phyloP scores from a whole-genome alignment of 2,329 filamentous ascomycete genomes.

The Clonostachys rosea region DNA sequence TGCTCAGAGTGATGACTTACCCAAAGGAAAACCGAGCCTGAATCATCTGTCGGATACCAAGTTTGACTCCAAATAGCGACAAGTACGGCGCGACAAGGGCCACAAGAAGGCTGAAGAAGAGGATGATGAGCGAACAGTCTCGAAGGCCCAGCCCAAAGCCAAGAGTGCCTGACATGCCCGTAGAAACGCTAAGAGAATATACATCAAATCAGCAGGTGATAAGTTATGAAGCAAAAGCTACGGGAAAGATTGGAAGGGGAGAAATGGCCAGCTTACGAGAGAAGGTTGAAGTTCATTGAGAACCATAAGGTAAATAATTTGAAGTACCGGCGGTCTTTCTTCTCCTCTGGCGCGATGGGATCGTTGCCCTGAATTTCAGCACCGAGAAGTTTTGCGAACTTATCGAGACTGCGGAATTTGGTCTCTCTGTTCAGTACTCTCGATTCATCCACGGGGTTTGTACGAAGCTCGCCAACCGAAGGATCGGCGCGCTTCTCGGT shows the following conservation, averaged over 20 bases:
- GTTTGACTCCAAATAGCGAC: constrained; percentile 53
- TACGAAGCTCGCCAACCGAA: no score
- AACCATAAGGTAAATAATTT: constrained; percentile 44
- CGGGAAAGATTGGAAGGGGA: no score
- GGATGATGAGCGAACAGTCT: constrained; percentile 51
- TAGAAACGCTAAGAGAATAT: constrained; percentile 42
- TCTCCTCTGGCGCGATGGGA: constrained; percentile 33
- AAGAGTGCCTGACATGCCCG: constrained; percentile 57
- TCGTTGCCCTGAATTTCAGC: constrained; percentile 38
- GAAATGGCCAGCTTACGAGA: constrained; percentile 22
- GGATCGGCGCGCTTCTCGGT: no score
- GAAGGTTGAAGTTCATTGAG: constrained; percentile 41
- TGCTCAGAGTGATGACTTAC: constrained; percentile 27
- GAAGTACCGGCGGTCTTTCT: constrained; percentile 30
- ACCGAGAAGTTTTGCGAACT: not conserved
- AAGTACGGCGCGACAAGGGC: constrained; percentile 51
- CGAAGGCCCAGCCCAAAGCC: constrained; percentile 49
- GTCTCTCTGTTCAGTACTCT: no score
- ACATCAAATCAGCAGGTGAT: no score
- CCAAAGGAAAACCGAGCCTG: constrained; percentile 61
- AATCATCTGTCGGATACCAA: constrained; percentile 63
- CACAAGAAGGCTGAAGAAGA: constrained; percentile 59
- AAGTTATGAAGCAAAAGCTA: no score
- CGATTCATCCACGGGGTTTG: no score
- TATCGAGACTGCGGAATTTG: not conserved